Base-by-base conservation (phyloP, 805 yeast species). In the Sungouiozyma intestinalis region DNA sequence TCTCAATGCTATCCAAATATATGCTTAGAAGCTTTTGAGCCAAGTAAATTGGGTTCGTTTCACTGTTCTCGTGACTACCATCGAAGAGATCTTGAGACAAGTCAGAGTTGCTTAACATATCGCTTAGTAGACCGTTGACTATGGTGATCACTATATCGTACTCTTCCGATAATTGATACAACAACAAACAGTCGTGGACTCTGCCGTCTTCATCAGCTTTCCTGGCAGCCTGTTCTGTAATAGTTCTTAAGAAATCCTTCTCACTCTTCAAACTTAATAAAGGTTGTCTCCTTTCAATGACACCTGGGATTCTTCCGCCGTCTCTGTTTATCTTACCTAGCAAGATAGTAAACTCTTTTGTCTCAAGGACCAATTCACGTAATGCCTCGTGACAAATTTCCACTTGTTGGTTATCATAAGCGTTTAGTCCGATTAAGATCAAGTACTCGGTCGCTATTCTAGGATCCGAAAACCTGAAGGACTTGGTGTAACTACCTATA, bases 121-220 rank as follows among this genome's bases (percentile, higher is more conserved):
- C 95, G 29, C 95, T 86, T 32, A 92, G 66, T 24, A 85, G 64
- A 52, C 77, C 73, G 64, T 85, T 87, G 49, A 87, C 76, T 45
- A 86, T 72, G 1, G 73, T 62, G 7, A 90, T 73, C 13, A 86
- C 97, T 24, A 82, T 79, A 55, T 83, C 82, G 59, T 82, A 82
- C 51, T 88, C 95, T 62, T 85, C 94, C 38, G 94, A 77, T 49
- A 90, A 72, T 63, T 88, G 95, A 58, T 85, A 90, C 42, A 92
- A 71, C 44, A 85, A 68, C 46, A 92, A 73, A 16, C 96, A 85
- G 56, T 92, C 97, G 47, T 81, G 77, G 13, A 77, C 71, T 55
- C 95, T 73, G 6, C 97, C 97, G 54, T 88, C 97, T 51, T 85
- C 92, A 53, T 85, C 92, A 14, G 96, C 94, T 50, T 77, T 77